Conservation (phyloP, 2,329 filamentous ascomycete species). For the Fusarium nisikadoi region DNA sequence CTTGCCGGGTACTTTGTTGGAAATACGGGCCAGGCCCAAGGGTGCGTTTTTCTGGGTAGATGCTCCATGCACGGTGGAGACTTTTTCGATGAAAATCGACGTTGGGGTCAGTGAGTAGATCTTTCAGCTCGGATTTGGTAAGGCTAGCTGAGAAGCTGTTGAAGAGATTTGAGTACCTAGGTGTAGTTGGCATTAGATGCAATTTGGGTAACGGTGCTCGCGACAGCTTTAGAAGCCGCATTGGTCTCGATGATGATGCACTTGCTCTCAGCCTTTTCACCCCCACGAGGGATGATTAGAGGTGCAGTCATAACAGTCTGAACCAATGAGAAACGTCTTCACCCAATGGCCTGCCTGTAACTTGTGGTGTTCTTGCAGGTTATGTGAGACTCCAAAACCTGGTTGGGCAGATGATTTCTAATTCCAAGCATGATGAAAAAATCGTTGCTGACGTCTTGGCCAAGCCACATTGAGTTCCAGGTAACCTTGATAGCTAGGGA, state of each 20-base stretch:
- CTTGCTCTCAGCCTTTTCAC: not conserved
- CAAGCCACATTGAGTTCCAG: no score
- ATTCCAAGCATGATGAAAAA: no score
- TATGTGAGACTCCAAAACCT: no score
- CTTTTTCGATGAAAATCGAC: not conserved
- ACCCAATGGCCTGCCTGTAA: no score
- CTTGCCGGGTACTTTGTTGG: not conserved
- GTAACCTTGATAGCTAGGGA: no score
- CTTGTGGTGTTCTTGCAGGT: no score
- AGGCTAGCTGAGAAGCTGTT: not conserved
- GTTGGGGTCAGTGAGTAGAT: not conserved
- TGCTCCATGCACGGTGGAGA: not conserved
- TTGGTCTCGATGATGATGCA: not conserved
- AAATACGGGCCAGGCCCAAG: not conserved
- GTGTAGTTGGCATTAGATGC: not conserved
- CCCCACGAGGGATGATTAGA: not conserved
- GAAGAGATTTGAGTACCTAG: not conserved
- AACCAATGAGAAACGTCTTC: not conserved
- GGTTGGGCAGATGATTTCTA: no score
- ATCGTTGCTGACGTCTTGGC: no score
- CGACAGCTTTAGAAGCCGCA: fast-evolving
- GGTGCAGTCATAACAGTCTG: not conserved
- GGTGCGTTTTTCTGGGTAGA: not conserved
- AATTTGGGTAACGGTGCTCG: fast-evolving
- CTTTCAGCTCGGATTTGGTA: not conserved